Conservation (phyloP, 495 filamentous ascomycete species). For the Evansstolkia leycettana region DNA sequence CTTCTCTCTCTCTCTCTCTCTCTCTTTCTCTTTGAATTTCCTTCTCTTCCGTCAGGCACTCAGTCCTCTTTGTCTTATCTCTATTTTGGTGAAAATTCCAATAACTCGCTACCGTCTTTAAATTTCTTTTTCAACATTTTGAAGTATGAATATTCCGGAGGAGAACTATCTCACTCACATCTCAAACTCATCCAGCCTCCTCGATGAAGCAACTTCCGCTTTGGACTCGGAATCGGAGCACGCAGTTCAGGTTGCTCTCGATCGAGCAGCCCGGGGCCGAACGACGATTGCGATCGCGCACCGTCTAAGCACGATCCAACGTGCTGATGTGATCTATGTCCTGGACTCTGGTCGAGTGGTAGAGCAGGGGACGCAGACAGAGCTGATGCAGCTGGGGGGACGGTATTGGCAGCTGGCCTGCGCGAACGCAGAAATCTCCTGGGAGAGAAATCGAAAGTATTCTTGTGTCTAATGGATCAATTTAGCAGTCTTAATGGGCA, state of each 20-base stretch:
- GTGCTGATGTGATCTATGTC: conserved; percentile 74
- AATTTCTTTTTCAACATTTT: not conserved
- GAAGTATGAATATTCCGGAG: too few species aligned
- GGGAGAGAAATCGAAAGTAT: too few species aligned
- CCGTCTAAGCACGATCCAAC: conserved; percentile 66
- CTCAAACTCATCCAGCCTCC: conserved; percentile 29
- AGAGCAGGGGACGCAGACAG: conserved; percentile 59
- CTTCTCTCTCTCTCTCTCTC: too few species aligned
- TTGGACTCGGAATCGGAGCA: conserved; percentile 75
- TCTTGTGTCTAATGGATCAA: too few species aligned
- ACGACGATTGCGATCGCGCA: conserved; percentile 75
- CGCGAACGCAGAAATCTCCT: too few species aligned
- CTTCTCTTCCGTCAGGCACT: too few species aligned
- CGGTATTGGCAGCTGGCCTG: conserved; percentile 67
- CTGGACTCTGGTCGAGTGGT: conserved; percentile 64
- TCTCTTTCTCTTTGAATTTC: too few species aligned
- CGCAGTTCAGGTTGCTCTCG: conserved; percentile 69
- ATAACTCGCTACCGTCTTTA: too few species aligned
- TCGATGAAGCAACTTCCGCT: conserved; percentile 76
- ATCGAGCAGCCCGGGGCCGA: conserved; percentile 57
- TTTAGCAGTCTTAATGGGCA: too few species aligned
- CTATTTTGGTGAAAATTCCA: too few species aligned
- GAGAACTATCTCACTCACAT: not conserved
- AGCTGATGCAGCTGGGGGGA: conserved; percentile 50
- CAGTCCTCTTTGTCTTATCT: too few species aligned